Evolutionary conservation across 768 basidiomycete genomes (phyloP), one percentile per base, ranked within the genome.

Genomic region (Clitopilus passeckerianus): DNA sequence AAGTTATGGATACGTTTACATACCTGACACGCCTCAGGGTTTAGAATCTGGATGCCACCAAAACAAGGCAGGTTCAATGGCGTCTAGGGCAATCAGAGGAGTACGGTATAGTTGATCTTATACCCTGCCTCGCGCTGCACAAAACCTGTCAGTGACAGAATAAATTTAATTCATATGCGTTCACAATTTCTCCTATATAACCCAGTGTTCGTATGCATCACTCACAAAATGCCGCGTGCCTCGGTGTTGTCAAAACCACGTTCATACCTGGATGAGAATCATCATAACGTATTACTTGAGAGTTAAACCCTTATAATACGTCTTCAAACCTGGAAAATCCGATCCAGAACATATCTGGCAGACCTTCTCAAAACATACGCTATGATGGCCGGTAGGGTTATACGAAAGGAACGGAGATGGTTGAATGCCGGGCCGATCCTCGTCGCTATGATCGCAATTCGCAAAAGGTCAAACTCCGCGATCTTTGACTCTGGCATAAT

Each of bases 361-460:
- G 20, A 16, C 16, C 20, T 12, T 22, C 46, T 50, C 10, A 61
- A 59, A 63, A 60, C 59, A 52, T 24, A 54, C 52, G 22, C 34
- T 44, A 65, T 57, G 62, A 64, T 64, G 61, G 59, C 46, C 60
- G 57, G 56, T 20, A 43, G 35, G 41, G 63, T 70, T 60, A 66
- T 66, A 74, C 74, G 74, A 75, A 75, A 75, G 67, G 63, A 72
- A 69, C 75, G 74, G 73, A 71, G 46, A 67, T 60, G 15, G 59
- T 63, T 58, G 54, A 58, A 59, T 53, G 52, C 65, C 65, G 66
- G 70, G 54, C 65, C 65, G 59, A 50, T 50, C 46, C 46, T 50
- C 7, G 66, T 74, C 76, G 75, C 75, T 70, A 72, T 59, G 74
- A 77, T 75, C 75, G 75, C 75, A 75, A 73, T 67, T 71, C 72